phyloP scores from a whole-genome alignment of 371 early-diverging fungal genomes.

The Sporodiniella umbellata region DNA sequence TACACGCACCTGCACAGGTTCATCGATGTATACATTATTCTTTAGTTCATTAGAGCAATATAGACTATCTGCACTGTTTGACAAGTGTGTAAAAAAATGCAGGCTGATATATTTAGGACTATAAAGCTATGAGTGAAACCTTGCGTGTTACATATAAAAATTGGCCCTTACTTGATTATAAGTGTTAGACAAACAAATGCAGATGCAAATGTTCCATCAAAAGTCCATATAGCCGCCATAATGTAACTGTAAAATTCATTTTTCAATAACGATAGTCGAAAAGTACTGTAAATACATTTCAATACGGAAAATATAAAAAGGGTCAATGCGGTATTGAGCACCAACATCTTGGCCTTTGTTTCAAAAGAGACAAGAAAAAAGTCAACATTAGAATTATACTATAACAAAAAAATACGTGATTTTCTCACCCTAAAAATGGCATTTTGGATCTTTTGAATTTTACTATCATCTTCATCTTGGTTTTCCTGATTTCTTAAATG shows the following conservation, averaged over 20 bases:
- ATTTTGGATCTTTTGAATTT: conserved; percentile 5
- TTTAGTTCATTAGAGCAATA: background rate
- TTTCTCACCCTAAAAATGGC: conserved; percentile 12
- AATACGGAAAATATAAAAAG: conserved; percentile 10
- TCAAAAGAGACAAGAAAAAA: too few relatives aligned
- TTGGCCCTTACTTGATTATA: conserved; percentile 13
- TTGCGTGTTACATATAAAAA: too few relatives aligned
- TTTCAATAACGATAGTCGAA: conserved; percentile 3
- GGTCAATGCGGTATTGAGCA: conserved; percentile 4
- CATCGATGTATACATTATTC: background rate
- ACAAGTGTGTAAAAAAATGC: background rate
- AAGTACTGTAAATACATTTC: conserved; percentile 10
- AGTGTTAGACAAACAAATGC: conserved; percentile 6
- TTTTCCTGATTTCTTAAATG: conserved; percentile 10
- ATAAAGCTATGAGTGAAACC: background rate
- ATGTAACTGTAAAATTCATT: background rate
- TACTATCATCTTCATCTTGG: background rate
- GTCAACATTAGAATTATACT: too few relatives aligned
- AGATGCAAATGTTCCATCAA: conserved; percentile 14
- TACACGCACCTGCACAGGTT: background rate
- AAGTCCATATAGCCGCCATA: conserved; percentile 15
- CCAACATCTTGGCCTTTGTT: conserved; percentile 14
- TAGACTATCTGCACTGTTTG: background rate
- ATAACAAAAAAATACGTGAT: background rate
- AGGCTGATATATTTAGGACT: background rate